Base-by-base conservation (phyloP, 306 rosid genomes). In the Leucaena leucocephala region DNA sequence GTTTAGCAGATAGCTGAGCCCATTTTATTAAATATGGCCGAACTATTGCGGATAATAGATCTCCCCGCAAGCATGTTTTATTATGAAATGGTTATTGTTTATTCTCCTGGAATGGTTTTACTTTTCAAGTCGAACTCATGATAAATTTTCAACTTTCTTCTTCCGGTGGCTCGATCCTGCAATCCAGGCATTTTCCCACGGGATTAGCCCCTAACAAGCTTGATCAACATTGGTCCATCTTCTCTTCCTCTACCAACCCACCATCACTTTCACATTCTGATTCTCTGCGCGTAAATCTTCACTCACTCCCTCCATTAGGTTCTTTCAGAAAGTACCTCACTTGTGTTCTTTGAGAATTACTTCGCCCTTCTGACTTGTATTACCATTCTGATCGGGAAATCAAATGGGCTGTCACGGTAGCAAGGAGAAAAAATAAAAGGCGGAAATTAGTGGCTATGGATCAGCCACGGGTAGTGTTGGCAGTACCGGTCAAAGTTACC, bases 401-500 rank as follows among this genome's bases (percentile, higher is more conserved):
- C 49, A 40, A 68, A 93, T 93, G 98, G 98, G 98, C 82, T 91
- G 94, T 68, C 90, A 77, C 1, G 55, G 76, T 74, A 91, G 97
- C 93, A 93, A 88, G 79, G 82, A 76, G 42, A 81, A 76, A 10
- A 66, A 80, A 61, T 74, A 82, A 34, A 78, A 21, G 21, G 21
- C 73, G 21, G 86, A 66, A 5, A 35, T 77, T 67, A 57, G 50
- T 42, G 77, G 74, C 13, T 50, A 80, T 46, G 85, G 76, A 65
- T 64, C 87, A 69, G 67, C 38, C 36, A 19, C 81, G 6, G 78
- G 72, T n/a, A 49, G 63, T 70, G 65, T 62, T 21, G 35, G 68
- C 21, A 75, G 50, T 15, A 42, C 34, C 38, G 82, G 69, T 43
- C 88, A 84, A 50, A 34, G 55, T 61, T 74, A 85, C 72, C 73